These are phyloP conservation scores for Colletotrichum horii DNA, from an alignment of 2,329 filamentous ascomycete genomes.

Conservation along the genomic window DNA sequence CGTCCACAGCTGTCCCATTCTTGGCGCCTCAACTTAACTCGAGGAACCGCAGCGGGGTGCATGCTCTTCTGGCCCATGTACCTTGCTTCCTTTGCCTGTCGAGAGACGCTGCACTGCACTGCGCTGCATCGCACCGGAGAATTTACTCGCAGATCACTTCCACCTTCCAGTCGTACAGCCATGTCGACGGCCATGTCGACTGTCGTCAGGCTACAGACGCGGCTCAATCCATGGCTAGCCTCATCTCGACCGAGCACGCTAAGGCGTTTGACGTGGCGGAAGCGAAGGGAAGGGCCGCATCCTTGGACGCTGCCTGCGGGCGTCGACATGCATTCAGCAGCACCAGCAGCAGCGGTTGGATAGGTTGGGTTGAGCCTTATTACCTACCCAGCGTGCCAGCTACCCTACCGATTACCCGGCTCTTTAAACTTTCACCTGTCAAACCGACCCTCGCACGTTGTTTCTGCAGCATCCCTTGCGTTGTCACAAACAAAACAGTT, in stretches of 20 bases:
- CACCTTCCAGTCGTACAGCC: not conserved
- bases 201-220: not conserved
- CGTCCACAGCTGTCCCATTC: not conserved
- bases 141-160: not conserved
- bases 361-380: not conserved
- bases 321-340: not conserved
- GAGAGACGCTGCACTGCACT: not conserved
- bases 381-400: no score
- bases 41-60: slow-evolving; percentile 1
- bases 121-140: not conserved
- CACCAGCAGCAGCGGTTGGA: not conserved
- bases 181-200: not conserved
- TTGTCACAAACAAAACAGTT: not conserved
- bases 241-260: not conserved
- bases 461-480: not conserved
- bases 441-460: not conserved
- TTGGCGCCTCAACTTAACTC: not conserved
- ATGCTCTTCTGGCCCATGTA: not conserved
- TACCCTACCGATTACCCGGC: not conserved
- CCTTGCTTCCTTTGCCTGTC: not conserved
- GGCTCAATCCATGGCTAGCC: not conserved
- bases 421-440: not conserved
- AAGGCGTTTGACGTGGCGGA: not conserved
- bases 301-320: not conserved
- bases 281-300: not conserved